Conservation (phyloP, 306 rosid genomes). For the Vigna radiata region DNA sequence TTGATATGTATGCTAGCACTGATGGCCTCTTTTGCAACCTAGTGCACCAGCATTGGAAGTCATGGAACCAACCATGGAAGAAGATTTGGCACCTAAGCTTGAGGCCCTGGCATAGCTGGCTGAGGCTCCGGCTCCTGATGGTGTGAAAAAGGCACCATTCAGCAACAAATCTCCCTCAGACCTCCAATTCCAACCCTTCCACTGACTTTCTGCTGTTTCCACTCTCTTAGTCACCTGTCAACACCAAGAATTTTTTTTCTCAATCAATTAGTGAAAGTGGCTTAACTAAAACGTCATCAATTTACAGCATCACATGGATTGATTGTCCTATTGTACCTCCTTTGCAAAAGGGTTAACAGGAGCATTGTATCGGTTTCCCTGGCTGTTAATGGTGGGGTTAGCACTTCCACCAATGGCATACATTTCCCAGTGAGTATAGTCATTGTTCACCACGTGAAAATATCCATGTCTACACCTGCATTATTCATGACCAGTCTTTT, state of each 20-base stretch:
- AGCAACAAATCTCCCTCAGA: constrained; percentile 88
- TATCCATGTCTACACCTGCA: constrained; percentile 97
- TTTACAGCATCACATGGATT: constrained; percentile 14
- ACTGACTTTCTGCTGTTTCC: constrained; percentile 66
- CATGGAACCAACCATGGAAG: constrained; percentile 89
- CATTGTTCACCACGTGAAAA: constrained; percentile 99
- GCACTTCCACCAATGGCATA: constrained; percentile 99
- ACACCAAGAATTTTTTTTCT: background rate
- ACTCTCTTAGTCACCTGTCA: constrained; percentile 93
- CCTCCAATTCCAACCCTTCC: constrained; percentile 97
- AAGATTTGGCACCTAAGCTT: constrained; percentile 97
- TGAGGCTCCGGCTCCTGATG: constrained; percentile 98
- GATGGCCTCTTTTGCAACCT: constrained; percentile 76
- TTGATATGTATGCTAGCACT: constrained; percentile 59
- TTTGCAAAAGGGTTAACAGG: constrained; percentile 86
- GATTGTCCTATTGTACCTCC: constrained; percentile 64
- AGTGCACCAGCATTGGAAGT: constrained; percentile 86
- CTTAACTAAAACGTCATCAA: constrained; percentile 22
- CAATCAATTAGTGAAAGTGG: constrained; percentile 15
- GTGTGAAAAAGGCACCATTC: constrained; percentile 94
- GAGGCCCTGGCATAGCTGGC: constrained; percentile 97
- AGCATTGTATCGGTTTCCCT: constrained; percentile 96
- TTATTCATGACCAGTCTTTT: constrained; percentile 32
- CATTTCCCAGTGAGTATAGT: constrained; percentile 99
- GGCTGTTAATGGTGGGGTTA: constrained; percentile 94